Conservation (phyloP, 1,284 basidiomycete species). For the Ceratobasidium sp. region DNA sequence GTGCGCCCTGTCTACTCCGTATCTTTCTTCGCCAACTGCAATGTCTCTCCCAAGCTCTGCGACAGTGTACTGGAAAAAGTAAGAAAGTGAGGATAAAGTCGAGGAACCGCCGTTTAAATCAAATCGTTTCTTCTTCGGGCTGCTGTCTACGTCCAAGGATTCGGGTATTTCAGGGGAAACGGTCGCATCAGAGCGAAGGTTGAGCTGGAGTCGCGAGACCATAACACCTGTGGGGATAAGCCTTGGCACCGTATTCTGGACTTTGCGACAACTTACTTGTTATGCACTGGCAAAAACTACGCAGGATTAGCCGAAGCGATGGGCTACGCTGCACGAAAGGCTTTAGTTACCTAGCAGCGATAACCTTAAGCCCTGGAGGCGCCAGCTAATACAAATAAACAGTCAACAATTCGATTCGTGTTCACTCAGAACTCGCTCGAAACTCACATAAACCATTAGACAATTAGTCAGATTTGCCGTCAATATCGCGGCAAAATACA, state of each 20-base stretch:
- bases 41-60: not conserved
- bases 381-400: not conserved
- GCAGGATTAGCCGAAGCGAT: not conserved
- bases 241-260: not conserved
- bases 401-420: not conserved
- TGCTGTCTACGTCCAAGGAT: too few species aligned
- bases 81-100: not conserved
- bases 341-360: conserved; percentile 13
- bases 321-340: too few species aligned
- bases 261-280: not conserved
- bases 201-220: conserved; percentile 19
- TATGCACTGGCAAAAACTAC: conserved; percentile 17
- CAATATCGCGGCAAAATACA: conserved; percentile 14
- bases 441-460: not conserved
- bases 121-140: not conserved
- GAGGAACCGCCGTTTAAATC: not conserved
- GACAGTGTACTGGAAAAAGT: not conserved
- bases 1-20: too few species aligned
- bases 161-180: not conserved
- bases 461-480: conserved; percentile 12
- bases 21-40: not conserved
- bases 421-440: not conserved
- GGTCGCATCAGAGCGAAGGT: conserved; percentile 8
- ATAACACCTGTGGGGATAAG: not conserved
- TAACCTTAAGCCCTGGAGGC: not conserved